Evolutionary conservation across 2,329 filamentous ascomycete species (phyloP), one percentile per base, ranked within the genome.

Genomic region (Teratosphaeria viscida): DNA sequence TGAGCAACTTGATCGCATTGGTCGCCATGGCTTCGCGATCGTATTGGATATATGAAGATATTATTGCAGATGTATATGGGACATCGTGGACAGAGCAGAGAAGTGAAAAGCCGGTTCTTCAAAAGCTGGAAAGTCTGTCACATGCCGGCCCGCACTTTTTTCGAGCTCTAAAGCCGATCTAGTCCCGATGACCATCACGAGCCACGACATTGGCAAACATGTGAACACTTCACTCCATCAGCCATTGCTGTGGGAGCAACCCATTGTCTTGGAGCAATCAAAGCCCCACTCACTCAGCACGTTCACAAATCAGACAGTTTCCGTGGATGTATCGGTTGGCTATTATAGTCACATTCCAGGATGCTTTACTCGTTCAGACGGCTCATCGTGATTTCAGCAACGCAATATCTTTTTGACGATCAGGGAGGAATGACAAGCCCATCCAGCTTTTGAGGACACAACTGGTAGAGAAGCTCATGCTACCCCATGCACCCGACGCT

Each of bases 1-100:
- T 89, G 72, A 89, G 78, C 64, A 89, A 77, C 75, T 89, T 89
- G 72, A 89, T 89, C 43, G 83, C 86, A 76, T 89, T 89, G 63
- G 84, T 82, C 66, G 86, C 82, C 86, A 89, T 89, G 59, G 57
- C 62, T 35, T 49, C 58, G 66, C 63, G 63, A 66, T 43, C 52
- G 35, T 27, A 54, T 47, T 56, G 55, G 35, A 58, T 11, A 35
- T n/a, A 27, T 23, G 19, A 43, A 56, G 53, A 57, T n/a, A 26
- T 32, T 49, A 49, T 49, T 49, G 43, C 23, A 23, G 16, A 19
- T 23, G 43, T 49, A 16, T 12, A 16, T 49, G 16, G 43, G 6
- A n/a, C 43, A 49, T 49, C 43, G n/a, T 23, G 43, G 8, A 16
- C 8, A 49, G 19, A n/a, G 19, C 16, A 16, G 5, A 49, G 43